phyloP scores from a whole-genome alignment of 495 filamentous ascomycete genomes.

The Emericellopsis terricola region DNA sequence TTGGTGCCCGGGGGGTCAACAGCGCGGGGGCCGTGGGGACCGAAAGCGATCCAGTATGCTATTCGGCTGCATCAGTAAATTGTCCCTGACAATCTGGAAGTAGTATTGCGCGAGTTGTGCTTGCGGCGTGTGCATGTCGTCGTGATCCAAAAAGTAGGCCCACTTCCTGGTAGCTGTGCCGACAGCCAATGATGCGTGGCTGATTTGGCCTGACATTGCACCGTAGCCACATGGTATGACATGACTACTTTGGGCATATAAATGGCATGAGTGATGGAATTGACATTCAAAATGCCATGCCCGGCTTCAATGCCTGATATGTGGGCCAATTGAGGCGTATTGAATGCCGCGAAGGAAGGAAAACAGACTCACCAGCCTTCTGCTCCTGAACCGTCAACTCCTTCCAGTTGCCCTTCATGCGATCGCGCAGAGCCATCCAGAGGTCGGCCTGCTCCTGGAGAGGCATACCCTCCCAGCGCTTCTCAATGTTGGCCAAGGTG shows the following conservation, averaged over 20 bases:
- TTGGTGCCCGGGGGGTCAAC: constrained; percentile 64
- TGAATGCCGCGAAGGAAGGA: neutral
- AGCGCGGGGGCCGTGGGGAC: constrained; percentile 81
- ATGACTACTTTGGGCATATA: too few relatives aligned
- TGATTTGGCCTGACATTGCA: neutral
- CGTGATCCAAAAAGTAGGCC: too few relatives aligned
- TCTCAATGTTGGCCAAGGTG: constrained; percentile 93
- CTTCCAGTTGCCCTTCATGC: constrained; percentile 95
- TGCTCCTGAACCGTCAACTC: constrained; percentile 91
- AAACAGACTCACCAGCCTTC: constrained; percentile 74
- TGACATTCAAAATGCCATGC: too few relatives aligned
- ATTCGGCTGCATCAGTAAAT: too few relatives aligned
- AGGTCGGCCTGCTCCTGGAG: constrained; percentile 97
- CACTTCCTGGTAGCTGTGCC: neutral
- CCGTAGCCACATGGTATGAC: too few relatives aligned
- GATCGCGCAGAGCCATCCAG: constrained; percentile 93
- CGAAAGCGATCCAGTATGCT: constrained; percentile 99
- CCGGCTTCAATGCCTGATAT: neutral
- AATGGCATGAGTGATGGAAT: too few relatives aligned
- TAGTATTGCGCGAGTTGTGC: too few relatives aligned
- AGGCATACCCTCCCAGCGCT: constrained; percentile 94
- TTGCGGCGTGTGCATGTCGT: too few relatives aligned
- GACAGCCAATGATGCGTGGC: neutral
- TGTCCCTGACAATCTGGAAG: too few relatives aligned
- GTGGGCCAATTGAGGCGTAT: neutral